phyloP scores from a whole-genome alignment of 305 asterid species.

The Plantago coronopus region DNA sequence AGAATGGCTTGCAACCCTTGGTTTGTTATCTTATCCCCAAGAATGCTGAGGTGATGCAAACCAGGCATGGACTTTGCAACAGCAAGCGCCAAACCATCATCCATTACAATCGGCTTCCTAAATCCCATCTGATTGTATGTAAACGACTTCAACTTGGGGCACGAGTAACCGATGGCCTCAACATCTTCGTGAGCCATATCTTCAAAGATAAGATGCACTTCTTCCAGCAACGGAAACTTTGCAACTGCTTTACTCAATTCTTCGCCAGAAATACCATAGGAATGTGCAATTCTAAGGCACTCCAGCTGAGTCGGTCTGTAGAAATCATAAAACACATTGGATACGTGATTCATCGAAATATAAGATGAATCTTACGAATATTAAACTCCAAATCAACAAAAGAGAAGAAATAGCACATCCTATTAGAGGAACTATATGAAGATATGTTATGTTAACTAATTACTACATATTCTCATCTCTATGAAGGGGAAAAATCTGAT shows the following conservation, averaged over 20 bases:
- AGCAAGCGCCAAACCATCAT: conserved; percentile 21
- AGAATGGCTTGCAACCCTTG: conserved; percentile 37
- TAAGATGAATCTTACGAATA: background rate
- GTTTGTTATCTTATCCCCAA: conserved; percentile 23
- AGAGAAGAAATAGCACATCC: background rate
- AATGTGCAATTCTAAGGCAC: conserved; percentile 23
- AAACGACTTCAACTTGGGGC: conserved; percentile 45
- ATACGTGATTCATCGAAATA: background rate
- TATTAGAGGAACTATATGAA: background rate
- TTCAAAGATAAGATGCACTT: conserved; percentile 26
- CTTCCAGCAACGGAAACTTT: conserved; percentile 36
- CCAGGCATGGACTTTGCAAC: conserved; percentile 41
- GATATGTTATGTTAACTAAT: too few species aligned
- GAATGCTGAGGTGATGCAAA: conserved; percentile 32
- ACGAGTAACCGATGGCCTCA: conserved; percentile 34
- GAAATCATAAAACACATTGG: background rate
- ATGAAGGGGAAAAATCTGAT: too few species aligned
- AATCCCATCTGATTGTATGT: conserved; percentile 8
- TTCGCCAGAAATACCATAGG: conserved; percentile 8
- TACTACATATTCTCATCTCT: too few species aligned
- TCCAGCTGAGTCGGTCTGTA: conserved; percentile 37
- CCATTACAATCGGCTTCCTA: background rate
- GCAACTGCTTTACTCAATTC: conserved; percentile 23
- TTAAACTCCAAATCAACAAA: background rate
- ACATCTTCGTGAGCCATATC: background rate